Evolutionary conservation across 257 asterid genomes (phyloP).

Genomic region (Capsicum chinense): DNA sequence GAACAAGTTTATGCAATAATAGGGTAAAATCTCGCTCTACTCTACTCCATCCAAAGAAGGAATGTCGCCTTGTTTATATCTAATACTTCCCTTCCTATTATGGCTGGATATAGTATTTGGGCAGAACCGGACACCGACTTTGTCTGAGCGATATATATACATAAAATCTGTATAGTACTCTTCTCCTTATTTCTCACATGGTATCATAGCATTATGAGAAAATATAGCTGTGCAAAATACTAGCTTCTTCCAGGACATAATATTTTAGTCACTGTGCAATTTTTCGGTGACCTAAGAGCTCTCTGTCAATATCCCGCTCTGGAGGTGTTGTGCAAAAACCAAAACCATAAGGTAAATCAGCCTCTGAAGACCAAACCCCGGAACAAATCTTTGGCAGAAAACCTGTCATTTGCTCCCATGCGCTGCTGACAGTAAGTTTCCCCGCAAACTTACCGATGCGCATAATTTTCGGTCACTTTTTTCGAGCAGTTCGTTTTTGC

Average conservation of each 20-base stretch:
- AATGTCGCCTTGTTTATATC: background rate
- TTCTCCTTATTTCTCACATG: background rate
- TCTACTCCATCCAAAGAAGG: background rate
- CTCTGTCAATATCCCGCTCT: background rate
- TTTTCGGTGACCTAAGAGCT: background rate
- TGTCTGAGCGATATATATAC: background rate
- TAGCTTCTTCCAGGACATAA: background rate
- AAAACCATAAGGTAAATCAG: background rate
- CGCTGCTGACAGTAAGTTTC: background rate
- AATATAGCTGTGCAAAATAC: background rate
- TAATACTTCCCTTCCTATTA: background rate
- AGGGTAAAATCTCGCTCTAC: background rate
- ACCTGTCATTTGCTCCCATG: background rate
- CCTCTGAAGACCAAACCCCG: background rate
- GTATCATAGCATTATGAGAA: slow-evolving; percentile 3
- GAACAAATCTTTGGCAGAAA: background rate
- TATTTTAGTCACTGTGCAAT: background rate
- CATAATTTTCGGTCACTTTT: background rate
- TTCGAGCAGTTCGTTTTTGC: background rate
- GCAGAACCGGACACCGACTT: background rate
- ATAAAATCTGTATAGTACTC: background rate
- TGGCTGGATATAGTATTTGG: slow-evolving; percentile 19
- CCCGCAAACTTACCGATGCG: too few species aligned
- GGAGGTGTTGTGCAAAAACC: background rate
- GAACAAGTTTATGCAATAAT: background rate